phyloP scores from a whole-genome alignment of 805 yeast species.

The Zygosaccharomyces kombuchaensis region DNA sequence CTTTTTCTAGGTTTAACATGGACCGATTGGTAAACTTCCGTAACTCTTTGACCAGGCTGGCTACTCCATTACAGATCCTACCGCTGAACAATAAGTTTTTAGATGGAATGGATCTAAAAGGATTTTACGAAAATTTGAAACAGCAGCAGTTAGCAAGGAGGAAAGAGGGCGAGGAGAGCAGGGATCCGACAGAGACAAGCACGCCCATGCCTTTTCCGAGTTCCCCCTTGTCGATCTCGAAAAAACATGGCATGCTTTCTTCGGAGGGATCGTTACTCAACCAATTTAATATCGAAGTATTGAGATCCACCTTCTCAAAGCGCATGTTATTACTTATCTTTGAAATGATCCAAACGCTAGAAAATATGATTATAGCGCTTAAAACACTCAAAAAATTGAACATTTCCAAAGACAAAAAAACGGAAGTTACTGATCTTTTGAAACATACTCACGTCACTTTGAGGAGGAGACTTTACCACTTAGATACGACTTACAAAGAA shows the following conservation, averaged over 20 bases:
- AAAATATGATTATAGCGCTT: constrained; percentile 20
- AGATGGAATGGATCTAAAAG: constrained; percentile 17
- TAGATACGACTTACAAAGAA: constrained; percentile 36
- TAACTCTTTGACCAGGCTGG: constrained; percentile 40
- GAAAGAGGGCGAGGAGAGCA: not conserved
- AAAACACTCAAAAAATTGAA: constrained; percentile 7
- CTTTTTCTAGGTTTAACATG: constrained; percentile 35
- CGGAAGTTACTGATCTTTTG: constrained; percentile 9
- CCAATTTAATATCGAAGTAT: constrained; percentile 29
- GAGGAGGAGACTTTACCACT: constrained; percentile 29
- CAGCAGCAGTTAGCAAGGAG: not conserved
- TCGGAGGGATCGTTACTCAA: constrained; percentile 8
- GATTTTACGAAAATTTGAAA: constrained; percentile 12
- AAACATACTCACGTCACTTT: constrained; percentile 20
- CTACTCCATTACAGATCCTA: constrained; percentile 40
- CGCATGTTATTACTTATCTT: constrained; percentile 30
- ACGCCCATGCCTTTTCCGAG: constrained; percentile 28
- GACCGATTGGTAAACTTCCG: constrained; percentile 36
- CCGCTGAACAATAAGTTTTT: constrained; percentile 32
- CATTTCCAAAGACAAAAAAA: constrained; percentile 4
- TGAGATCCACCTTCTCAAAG: constrained; percentile 34
- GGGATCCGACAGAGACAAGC: constrained; percentile 7
- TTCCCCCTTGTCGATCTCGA: constrained; percentile 36
- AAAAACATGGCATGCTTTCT: constrained; percentile 8
- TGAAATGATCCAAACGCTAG: constrained; percentile 34